Conservation (phyloP, 495 filamentous ascomycete genomes). For the Penicillium verhagenii region DNA sequence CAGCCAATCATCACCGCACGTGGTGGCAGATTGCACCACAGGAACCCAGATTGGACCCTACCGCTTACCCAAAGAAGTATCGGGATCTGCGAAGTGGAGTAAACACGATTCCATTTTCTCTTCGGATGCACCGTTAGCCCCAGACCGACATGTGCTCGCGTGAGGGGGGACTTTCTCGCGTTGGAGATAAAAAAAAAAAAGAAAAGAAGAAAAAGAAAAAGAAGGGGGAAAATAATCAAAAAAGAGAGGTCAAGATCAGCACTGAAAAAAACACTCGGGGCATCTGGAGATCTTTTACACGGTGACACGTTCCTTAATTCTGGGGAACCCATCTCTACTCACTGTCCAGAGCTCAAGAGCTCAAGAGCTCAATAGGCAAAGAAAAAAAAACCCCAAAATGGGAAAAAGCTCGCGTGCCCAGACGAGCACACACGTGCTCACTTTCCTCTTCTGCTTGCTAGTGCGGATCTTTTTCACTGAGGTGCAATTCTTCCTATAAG, state of each 20-base stretch:
- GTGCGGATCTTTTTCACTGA: neutral
- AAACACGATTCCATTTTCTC: neutral
- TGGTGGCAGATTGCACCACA: constrained; percentile 30
- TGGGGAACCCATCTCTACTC: neutral
- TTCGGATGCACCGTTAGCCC: neutral
- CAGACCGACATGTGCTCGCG: neutral
- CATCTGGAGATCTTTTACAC: neutral
- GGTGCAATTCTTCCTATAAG: neutral
- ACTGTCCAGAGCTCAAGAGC: too few relatives aligned
- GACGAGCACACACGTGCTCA: neutral
- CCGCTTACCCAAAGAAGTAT: constrained; percentile 4
- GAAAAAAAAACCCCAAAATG: too few relatives aligned
- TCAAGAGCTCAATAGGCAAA: too few relatives aligned
- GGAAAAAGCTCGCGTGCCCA: too few relatives aligned
- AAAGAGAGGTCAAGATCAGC: too few relatives aligned
- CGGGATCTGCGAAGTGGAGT: constrained; percentile 4
- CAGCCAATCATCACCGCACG: constrained; percentile 24
- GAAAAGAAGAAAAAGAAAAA: neutral
- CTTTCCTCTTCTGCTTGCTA: neutral
- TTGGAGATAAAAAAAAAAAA: neutral
- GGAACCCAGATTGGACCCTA: neutral
- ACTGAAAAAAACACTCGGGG: neutral
- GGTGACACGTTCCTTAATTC: neutral
- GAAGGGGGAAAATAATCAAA: too few relatives aligned
- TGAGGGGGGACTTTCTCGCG: neutral